Conservation (phyloP, 2,329 filamentous ascomycete genomes). For the Alternaria postmessia region DNA sequence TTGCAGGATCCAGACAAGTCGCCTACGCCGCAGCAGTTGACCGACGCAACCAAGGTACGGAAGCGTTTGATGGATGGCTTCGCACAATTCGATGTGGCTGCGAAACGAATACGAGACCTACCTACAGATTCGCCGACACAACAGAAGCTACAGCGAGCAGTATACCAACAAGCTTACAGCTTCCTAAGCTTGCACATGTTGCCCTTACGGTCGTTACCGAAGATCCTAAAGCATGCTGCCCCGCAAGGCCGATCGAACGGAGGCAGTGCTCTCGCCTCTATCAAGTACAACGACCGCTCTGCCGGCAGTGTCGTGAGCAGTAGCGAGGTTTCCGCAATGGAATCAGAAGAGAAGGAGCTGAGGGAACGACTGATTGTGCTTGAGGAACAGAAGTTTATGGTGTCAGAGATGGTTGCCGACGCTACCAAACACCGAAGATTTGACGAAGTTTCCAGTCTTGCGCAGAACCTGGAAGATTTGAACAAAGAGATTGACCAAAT, state of each 20-base stretch:
- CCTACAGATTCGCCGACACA: conserved; percentile 77
- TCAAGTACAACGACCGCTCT: conserved; percentile 65
- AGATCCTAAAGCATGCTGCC: conserved; percentile 63
- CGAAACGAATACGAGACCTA: conserved; percentile 80
- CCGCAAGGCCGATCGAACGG: conserved; percentile 56
- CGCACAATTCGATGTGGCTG: conserved; percentile 83
- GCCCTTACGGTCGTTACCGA: conserved; percentile 69
- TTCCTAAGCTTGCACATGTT: conserved; percentile 93
- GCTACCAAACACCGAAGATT: conserved; percentile 80
- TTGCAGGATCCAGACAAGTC: conserved; percentile 76
- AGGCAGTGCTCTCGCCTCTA: conserved; percentile 62
- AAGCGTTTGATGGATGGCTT: conserved; percentile 90
- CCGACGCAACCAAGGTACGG: conserved; percentile 88
- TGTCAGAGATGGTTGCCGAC: conserved; percentile 82
- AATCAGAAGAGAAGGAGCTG: conserved; percentile 83
- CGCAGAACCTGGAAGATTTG: conserved; percentile 82
- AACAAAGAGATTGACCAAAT: conserved; percentile 77
- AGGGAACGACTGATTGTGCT: conserved; percentile 82
- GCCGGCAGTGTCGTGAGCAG: conserved; percentile 64
- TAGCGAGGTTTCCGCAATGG: conserved; percentile 70
- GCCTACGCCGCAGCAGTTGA: conserved; percentile 73
- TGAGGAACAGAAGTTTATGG: conserved; percentile 90
- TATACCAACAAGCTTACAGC: conserved; percentile 81
- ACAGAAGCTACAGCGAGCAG: conserved; percentile 76
- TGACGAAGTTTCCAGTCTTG: conserved; percentile 83